Evolutionary conservation across 345 rosid genomes (phyloP), one percentile per base, ranked within the genome.

Genomic region (Populus simonii): DNA sequence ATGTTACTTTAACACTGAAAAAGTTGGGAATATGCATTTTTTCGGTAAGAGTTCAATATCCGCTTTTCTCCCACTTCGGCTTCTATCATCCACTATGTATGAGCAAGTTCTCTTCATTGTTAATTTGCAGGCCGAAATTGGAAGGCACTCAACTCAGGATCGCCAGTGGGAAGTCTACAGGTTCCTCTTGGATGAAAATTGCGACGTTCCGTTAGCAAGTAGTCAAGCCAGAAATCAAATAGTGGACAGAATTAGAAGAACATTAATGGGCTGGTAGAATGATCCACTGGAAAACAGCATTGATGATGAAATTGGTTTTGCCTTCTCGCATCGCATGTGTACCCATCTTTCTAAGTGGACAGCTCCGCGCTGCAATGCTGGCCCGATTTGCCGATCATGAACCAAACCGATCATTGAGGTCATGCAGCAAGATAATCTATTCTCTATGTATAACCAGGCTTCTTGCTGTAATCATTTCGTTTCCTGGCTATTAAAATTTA

Each of bases 131-230:
- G 82, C 79, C 25, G 81, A 82, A 75, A 82, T 78, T 4, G 82
- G 74, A 20, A 75, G 82, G 68, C 82, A 82, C 73, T 66, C 82
- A 10, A 78, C 82, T 61, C 20, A 45, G 36, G 70, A 75, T 39
- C 78, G 71, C 38, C 75, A 78, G 49, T 82, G 85, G 85, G 85
- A 82, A 71, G 82, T 74, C 45, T 78, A 82, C 79, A 82, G 79
- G 78, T 78, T 82, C 72, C 82, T 82, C 25, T 45, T 82, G 49
- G 79, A 75, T 71, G 85, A 82, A 71, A 78, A 47, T 2, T 41
- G 76, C 47, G 74, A 71, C 38, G 18, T 70, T 71, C 81, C 76
- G 11, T 45, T 75, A 4, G 72, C 76, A 23, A 66, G 74, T 62
- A 23, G 2, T 55, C 49, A 57, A 71, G 45, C 76, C 31, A 82